Percentiles rank a stretch among this genome's conserved stretches.
phyloP scores from a whole-genome alignment of 441 rosid genomes.

The Cnidoscolus chayamansa region DNA sequence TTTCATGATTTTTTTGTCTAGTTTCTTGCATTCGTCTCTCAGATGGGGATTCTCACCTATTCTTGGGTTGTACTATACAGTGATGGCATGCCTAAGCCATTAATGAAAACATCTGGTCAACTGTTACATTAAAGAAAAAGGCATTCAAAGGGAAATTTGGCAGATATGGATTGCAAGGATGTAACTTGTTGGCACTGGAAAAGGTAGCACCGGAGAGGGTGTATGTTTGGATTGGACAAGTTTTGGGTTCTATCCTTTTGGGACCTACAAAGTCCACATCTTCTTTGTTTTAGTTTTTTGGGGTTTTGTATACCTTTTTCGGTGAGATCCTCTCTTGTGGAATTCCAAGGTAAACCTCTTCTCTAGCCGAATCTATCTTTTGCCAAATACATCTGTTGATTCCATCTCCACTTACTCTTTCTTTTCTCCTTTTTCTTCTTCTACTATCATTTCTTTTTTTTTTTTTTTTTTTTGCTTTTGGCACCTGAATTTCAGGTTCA shows the following conservation, averaged over 20 bases:
- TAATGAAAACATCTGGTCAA: not conserved
- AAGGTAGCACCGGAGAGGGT: not conserved
- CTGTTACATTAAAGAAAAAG: too few relatives aligned
- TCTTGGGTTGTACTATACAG: not conserved
- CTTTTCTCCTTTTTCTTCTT: not conserved
- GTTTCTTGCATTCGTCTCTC: not conserved
- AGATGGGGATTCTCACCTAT: not conserved
- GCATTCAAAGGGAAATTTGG: not conserved
- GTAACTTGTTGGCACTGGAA: constrained; percentile 7
- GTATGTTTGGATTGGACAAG: not conserved
- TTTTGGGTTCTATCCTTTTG: constrained; percentile 18
- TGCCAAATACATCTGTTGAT: constrained; percentile 17
- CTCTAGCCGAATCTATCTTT: constrained; percentile 39
- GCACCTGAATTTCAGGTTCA: constrained; percentile 23
- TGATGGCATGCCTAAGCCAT: not conserved
- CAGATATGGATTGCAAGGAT: constrained; percentile 9
- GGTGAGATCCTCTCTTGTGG: constrained; percentile 23
- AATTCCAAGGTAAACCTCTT: constrained; percentile 32
- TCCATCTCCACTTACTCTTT: constrained; percentile 17
- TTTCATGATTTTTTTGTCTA: not conserved
- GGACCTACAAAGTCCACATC: constrained; percentile 29
- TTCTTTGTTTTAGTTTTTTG: not conserved
- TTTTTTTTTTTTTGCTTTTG: constrained; percentile 21
- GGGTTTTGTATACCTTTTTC: not conserved
- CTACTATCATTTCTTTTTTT: not conserved